Evolutionary conservation across 768 basidiomycete genomes (phyloP), one percentile per base, ranked within the genome.

Genomic region (Suillus discolor): DNA sequence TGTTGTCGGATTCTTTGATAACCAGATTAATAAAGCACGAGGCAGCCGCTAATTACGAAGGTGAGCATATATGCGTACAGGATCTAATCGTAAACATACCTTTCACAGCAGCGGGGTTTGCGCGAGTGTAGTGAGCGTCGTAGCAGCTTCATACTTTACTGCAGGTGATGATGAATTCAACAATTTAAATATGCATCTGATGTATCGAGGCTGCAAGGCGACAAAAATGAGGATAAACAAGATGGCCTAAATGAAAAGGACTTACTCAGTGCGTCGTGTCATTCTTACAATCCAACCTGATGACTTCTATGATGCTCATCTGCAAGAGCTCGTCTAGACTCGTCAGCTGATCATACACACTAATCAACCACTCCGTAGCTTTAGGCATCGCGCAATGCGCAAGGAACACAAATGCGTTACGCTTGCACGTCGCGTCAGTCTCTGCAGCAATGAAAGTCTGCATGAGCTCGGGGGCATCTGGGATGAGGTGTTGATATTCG

Each of bases 101-200:
- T 84, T 98, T 99, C 67, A 99, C 87, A 11, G 97, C 97, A 23
- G 95, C 93, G 18, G 96, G 90, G 77, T 97, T 97, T 97, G 94
- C 0, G 97, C 98, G 41, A 99, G 84, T 3, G 92, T 89, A 0
- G 97, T 99, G 47, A 99, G 84, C 4, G 94, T 97, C 5, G 92
- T 95, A 1, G 97, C 97, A 25, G 97, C 96, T 74, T 99, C 97
- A 73, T 99, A 99, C 76, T 97, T 97, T 66, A 98, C 97, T 6
- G 94, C 93, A 75, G 95, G 92, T 8, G 94, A 96, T 0, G 92
- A 83, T 2, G 92, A 90, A 73, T 92, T 93, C 57, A 99, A 84
- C 23, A 98, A 85, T 74, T 98, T 23, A 49, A 49, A 95, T 74
- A 99, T 94, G 77, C 87, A 88, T 31, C 94, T 89, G 74, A 99